Evolutionary conservation across 1,139 yeast species (phyloP), one percentile per base, ranked within the genome.

Genomic region (Geotrichum fermentans): DNA sequence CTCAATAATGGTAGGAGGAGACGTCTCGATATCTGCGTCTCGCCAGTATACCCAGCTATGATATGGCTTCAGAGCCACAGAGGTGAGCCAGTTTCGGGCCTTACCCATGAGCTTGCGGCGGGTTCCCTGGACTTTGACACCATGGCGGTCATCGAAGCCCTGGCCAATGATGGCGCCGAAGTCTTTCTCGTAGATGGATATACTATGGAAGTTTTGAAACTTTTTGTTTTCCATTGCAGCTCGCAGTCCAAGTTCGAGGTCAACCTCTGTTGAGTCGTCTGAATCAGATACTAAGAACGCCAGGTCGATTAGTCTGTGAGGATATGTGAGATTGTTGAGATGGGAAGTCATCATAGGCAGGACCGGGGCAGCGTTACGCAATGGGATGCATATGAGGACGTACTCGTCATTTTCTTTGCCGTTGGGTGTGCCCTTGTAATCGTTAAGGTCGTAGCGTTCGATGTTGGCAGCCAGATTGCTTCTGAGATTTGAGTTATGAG

Each of bases 121-220:
- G 45, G 80, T 81, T 3, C 86, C 88, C 62, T 82, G 88, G 1
- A 83, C 87, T 30, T 75, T 80, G 56, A 82, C 81, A 2, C 87
- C 86, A 59, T 82, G 88, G 54, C 88, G 71, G 58, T 81, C 87
- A 58, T 85, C 79, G 64, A 92, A 89, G 3, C 96, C 96, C 62
- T 82, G 87, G 41, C 87, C 87, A 51, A 82, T 76, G 21, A 73
- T 70, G 56, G 80, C 85, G 35, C 88, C 88, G 60, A 82, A 82
- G 64, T 82, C 85, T 58, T 80, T 80, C 62, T 79, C 82, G 59
- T 66, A 80, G 40, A 82, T 77, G 8, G 55, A n/a, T 51, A 38
- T 43, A 13, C 41, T 33, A 20, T 47, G 33, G 28, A 42, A 47
- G 28, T 38, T 40, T 36, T 34, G 21, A 20, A 47, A 28, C 17